phyloP scores from a whole-genome alignment of 2,329 filamentous ascomycete species.

The Fusarium equiseti region DNA sequence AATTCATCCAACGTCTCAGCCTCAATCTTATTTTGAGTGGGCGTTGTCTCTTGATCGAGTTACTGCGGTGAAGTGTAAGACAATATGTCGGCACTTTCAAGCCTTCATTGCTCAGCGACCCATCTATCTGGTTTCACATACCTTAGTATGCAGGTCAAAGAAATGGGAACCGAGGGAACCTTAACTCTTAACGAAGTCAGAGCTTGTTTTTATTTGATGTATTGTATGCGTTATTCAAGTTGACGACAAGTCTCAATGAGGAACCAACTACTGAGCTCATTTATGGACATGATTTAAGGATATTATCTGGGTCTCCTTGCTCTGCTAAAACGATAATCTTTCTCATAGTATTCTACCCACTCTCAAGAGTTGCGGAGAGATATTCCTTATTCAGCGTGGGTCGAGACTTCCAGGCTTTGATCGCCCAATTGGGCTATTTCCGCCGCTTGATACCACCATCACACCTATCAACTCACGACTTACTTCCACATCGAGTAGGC shows the following conservation, averaged over 20 bases:
- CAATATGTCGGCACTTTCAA: constrained; percentile 1
- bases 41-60: neutral
- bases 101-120: neutral
- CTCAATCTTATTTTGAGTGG: neutral
- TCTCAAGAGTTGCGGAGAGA: neutral
- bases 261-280: no score
- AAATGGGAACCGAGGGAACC: neutral
- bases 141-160: neutral
- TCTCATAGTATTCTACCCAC: neutral
- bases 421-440: neutral
- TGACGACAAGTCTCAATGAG: neutral
- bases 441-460: neutral
- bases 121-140: neutral
- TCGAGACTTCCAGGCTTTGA: neutral
- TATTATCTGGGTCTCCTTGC: neutral
- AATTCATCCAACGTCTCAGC: neutral
- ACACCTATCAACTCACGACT: neutral
- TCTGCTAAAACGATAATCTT: neutral
- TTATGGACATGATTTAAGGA: no score
- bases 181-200: neutral
- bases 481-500: neutral
- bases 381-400: neutral
- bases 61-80: neutral
- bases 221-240: neutral
- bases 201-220: neutral